Evolutionary conservation across 371 early-diverging fungal genomes (phyloP).

Genomic region (Mortierella sp.): DNA sequence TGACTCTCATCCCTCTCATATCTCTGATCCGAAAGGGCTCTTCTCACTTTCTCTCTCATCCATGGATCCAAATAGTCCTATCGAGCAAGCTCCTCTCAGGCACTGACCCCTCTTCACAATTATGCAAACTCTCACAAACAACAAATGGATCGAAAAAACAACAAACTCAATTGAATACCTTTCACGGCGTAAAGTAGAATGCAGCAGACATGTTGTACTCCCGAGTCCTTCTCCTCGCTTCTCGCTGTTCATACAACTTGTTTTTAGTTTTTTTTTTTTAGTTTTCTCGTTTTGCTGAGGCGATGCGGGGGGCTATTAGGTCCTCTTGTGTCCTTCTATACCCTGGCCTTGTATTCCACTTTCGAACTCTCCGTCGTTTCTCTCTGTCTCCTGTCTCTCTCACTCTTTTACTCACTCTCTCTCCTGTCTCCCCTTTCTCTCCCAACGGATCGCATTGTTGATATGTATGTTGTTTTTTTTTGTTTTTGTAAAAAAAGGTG

Average conservation of each 20-base stretch:
- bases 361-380: background rate
- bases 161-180: slow-evolving; percentile 4
- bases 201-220: background rate
- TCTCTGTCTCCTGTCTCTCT: background rate
- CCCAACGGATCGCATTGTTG: slow-evolving; percentile 2
- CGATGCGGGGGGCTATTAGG: background rate
- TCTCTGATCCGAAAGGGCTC: background rate
- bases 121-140: background rate
- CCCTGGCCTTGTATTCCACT: background rate
- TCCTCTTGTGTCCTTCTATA: background rate
- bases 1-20: too few species aligned
- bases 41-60: too few species aligned
- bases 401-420: background rate
- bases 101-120: slow-evolving; percentile 1
- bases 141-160: background rate
- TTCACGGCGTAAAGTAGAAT: background rate
- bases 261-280: background rate
- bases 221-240: background rate
- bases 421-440: background rate
- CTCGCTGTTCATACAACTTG: slow-evolving; percentile 1
- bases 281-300: background rate
- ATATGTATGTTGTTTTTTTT: background rate
- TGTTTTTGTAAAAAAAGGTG: background rate
- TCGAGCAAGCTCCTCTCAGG: background rate
- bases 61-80: background rate